Evolutionary conservation across 805 yeast species (phyloP).

Genomic region (Cephaloascus fragrans): DNA sequence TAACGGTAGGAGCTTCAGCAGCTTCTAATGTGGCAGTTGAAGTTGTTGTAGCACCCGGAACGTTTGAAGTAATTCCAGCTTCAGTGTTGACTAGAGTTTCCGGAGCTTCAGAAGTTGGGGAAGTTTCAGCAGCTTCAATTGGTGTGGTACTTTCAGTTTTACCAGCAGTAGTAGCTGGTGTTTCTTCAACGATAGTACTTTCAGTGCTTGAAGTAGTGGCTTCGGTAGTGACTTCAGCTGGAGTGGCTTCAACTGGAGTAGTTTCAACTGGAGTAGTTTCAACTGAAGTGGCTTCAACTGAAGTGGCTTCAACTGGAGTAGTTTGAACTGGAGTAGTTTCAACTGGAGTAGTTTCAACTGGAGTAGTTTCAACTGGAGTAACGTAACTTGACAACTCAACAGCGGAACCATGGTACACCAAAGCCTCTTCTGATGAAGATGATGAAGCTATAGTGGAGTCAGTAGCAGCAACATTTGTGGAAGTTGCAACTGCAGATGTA

Average conservation of each 20-base stretch:
- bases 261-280: slow-evolving; percentile 1
- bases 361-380: background rate
- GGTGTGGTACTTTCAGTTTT: slow-evolving; percentile 1
- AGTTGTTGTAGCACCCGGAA: no score
- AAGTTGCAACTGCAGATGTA: no score
- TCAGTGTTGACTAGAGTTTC: background rate
- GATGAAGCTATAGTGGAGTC: slow-evolving; percentile 3
- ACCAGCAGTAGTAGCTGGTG: slow-evolving; percentile 5
- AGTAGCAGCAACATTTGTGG: slow-evolving; percentile 1
- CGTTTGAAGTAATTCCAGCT: slow-evolving; percentile 1
- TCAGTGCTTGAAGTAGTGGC: slow-evolving; percentile 9
- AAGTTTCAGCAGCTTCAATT: slow-evolving; percentile 3
- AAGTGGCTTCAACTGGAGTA: slow-evolving; percentile 1
- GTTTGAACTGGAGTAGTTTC: slow-evolving; percentile 4
- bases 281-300: slow-evolving; percentile 2
- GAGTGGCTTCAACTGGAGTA: slow-evolving; percentile 3
- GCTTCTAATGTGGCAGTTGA: no score
- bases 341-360: slow-evolving; percentile 2
- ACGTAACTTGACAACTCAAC: slow-evolving; percentile 2
- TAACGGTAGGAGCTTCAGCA: no score
- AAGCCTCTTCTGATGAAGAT: slow-evolving; percentile 3
- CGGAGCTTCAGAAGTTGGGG: background rate
- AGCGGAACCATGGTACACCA: slow-evolving; percentile 1
- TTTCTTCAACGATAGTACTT: slow-evolving; percentile 6
- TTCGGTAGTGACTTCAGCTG: slow-evolving; percentile 2